Base-by-base conservation (phyloP, 768 basidiomycete genomes). In the Pseudohyphozyma bogoriensis region DNA sequence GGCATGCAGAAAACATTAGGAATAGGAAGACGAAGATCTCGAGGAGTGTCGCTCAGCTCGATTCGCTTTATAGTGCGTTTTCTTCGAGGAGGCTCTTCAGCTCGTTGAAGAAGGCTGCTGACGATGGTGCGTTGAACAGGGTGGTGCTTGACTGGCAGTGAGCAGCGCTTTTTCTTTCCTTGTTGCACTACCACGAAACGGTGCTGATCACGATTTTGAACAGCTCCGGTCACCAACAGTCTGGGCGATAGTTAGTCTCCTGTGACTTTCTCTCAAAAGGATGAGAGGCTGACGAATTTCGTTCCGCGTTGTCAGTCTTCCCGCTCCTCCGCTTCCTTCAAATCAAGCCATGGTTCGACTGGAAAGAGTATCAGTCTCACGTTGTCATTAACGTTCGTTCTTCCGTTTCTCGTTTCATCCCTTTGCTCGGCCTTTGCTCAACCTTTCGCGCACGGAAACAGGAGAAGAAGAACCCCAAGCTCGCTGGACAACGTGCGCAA, bases 401-500 rank as follows among this genome's bases (percentile, higher is more conserved):
- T 5, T 33, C 36, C 33, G 7, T 18, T 44, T 18, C n/a, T 16
- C 22, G 9, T 5, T 1, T n/a, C 54, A 10, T 7, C 22, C 15
- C n/a, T 2, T 1, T 39, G 12, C 50, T 26, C 26, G 47, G 40
- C 26, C 26, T 26, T 13, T 13, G n/a, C 26, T 47, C 46, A n/a
- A 9, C 10, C 46, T 10, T 26, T n/a, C 46, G 12, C 22, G 22
- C 22, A 12, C 32, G 32, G 32, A 22, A 52, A 18, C 47, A 49
- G 32, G 84, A 86, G 72, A 69, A 74, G 20, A 73, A 74, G 26
- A 79, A 83, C 62, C 82, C 86, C 0, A 79, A 78, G 4, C 72
- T 85, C 10, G 87, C 87, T 12, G 82, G 82, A 6, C 73, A 78
- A 35, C 79, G 85, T 18, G 83, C 84, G 0, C 86, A 85, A 67